These are phyloP conservation scores for Penicillium pulvis DNA, from an alignment of 495 filamentous ascomycete genomes.

Conservation along the genomic window DNA sequence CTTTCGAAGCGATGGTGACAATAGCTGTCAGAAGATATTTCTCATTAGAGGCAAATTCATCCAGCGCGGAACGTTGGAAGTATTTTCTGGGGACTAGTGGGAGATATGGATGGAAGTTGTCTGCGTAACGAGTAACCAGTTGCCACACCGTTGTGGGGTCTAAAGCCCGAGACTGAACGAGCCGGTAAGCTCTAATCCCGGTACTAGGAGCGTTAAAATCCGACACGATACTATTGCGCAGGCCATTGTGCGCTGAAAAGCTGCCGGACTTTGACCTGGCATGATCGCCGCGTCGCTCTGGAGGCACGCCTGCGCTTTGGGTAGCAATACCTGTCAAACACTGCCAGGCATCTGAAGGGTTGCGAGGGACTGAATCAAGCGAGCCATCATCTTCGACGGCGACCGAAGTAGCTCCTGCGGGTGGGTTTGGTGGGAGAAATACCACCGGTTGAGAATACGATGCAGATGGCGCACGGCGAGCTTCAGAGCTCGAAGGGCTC, in stretches of 20 bases:
- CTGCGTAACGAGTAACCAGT: slow-evolving; percentile 53
- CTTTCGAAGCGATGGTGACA: slow-evolving; percentile 63
- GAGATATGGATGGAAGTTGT: slow-evolving; percentile 64
- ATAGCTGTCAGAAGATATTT: slow-evolving; percentile 64
- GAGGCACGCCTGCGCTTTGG: slow-evolving; percentile 24
- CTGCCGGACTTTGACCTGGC: slow-evolving; percentile 23
- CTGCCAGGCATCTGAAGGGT: slow-evolving; percentile 54
- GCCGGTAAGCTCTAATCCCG: slow-evolving; percentile 49
- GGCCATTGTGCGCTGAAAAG: slow-evolving; percentile 31
- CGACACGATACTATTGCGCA: slow-evolving; percentile 32
- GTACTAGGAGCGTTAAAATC: slow-evolving; percentile 31
- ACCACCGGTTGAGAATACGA: slow-evolving; percentile 43
- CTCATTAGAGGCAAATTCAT: slow-evolving; percentile 54
- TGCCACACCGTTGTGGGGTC: slow-evolving; percentile 50
- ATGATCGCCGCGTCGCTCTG: slow-evolving; percentile 26
- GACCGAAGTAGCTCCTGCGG: slow-evolving; percentile 27
- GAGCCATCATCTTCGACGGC: slow-evolving; percentile 45
- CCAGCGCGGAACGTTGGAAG: slow-evolving; percentile 50
- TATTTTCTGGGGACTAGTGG: slow-evolving; percentile 59
- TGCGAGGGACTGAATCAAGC: slow-evolving; percentile 45
- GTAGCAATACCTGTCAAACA: slow-evolving; percentile 46
- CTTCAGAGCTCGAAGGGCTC: slow-evolving; percentile 35
- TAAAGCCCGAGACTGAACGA: slow-evolving; percentile 53
- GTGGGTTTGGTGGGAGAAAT: slow-evolving; percentile 39
- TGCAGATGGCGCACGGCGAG: slow-evolving; percentile 26